phyloP scores from a whole-genome alignment of 176 grass and related monocot species.

The Oryza punctata region DNA sequence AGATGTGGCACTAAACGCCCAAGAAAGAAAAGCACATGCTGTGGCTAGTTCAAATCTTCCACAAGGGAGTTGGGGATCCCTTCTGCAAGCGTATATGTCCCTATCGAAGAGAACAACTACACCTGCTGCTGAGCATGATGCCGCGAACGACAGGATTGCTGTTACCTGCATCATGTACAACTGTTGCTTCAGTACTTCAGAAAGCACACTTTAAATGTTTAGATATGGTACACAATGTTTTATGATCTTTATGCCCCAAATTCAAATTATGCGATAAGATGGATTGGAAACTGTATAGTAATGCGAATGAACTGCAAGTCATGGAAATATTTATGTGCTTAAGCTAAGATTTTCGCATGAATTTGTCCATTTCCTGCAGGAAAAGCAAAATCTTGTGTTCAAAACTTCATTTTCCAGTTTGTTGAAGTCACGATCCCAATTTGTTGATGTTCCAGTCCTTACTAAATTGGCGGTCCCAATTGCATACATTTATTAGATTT shows the following conservation, averaged over 20 bases:
- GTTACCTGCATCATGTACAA: constrained; percentile 61
- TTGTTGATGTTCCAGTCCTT: background rate
- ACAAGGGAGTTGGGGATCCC: constrained; percentile 60
- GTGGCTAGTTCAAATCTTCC: constrained; percentile 68
- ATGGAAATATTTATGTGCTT: background rate
- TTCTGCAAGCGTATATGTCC: constrained; percentile 66
- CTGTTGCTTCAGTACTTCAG: background rate
- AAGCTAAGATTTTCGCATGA: background rate
- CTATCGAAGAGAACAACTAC: constrained; percentile 74
- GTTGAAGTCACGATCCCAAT: background rate
- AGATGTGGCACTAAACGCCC: constrained; percentile 63
- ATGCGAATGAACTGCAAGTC: background rate
- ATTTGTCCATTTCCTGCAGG: background rate
- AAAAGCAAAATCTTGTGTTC: background rate
- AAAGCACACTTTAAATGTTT: constrained; percentile 7
- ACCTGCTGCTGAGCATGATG: constrained; percentile 77
- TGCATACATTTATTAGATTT: background rate
- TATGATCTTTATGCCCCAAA: background rate
- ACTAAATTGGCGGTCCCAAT: background rate
- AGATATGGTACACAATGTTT: background rate
- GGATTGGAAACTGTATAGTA: background rate
- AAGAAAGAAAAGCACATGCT: constrained; percentile 78
- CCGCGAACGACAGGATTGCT: constrained; percentile 74
- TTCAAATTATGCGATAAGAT: background rate
- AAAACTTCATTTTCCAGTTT: background rate